These are phyloP conservation scores for Clarireedia hainanense DNA, from an alignment of 2,329 filamentous ascomycete species.

Conservation along the genomic window DNA sequence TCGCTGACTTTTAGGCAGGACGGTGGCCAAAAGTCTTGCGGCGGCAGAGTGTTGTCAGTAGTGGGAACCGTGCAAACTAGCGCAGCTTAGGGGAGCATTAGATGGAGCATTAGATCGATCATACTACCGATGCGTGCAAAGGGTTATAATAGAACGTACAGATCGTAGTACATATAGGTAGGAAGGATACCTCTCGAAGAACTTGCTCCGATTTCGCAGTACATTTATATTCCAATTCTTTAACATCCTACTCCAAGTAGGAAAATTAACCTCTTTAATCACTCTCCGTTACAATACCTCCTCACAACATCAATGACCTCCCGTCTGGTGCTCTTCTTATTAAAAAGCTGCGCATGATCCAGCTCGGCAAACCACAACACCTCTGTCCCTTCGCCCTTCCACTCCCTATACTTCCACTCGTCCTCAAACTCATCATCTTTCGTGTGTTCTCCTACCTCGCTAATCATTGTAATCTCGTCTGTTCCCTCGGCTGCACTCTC, in stretches of 20 bases:
- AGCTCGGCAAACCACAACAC: conserved; percentile 47
- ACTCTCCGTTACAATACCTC: conserved; percentile 19
- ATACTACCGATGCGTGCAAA: too few species aligned
- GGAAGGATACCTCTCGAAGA: not conserved
- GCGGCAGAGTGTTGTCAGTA: too few species aligned
- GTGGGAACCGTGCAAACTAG: too few species aligned
- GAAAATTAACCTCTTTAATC: not conserved
- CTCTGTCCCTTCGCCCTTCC: conserved; percentile 32
- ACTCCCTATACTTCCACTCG: conserved; percentile 27
- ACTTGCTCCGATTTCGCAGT: not conserved
- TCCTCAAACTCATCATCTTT: conserved; percentile 15
- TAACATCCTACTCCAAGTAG: too few species aligned
- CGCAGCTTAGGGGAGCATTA: too few species aligned
- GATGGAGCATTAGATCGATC: too few species aligned
- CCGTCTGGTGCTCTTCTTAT: conserved; percentile 29
- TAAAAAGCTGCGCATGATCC: conserved; percentile 50
- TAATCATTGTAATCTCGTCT: not conserved
- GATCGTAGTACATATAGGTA: too few species aligned
- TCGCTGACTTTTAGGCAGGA: too few species aligned
- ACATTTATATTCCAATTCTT: too few species aligned
- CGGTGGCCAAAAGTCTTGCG: too few species aligned
- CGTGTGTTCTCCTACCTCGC: conserved; percentile 18
- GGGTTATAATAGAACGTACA: too few species aligned
- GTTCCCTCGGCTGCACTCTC: not conserved
- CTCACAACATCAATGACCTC: conserved; percentile 28